These are phyloP conservation scores for Lentinula aciculospora DNA, from an alignment of 768 basidiomycete genomes.

Conservation along the genomic window DNA sequence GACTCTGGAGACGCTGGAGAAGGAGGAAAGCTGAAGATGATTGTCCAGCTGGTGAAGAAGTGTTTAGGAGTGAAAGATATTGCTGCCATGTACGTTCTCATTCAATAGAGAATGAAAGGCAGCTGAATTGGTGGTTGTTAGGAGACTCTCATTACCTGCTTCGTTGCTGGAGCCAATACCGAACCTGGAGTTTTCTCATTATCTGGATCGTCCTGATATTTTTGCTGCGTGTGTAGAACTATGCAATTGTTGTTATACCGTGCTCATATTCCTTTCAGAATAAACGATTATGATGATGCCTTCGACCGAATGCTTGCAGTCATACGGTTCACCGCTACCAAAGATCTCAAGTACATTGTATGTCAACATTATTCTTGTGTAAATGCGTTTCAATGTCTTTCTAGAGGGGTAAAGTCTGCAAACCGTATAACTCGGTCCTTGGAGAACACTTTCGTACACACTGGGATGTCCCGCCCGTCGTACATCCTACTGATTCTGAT, in stretches of 20 bases:
- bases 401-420: slow-evolving; percentile 88
- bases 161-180: slow-evolving; percentile 91
- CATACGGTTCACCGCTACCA: slow-evolving; percentile 82
- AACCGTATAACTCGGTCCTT: slow-evolving; percentile 85
- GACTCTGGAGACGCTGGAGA: slow-evolving; percentile 72
- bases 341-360: slow-evolving; percentile 91
- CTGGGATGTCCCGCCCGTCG: slow-evolving; percentile 72
- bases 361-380: slow-evolving; percentile 18
- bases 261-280: slow-evolving; percentile 38
- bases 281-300: slow-evolving; percentile 90
- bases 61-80: slow-evolving; percentile 93
- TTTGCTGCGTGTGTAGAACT: slow-evolving; percentile 73
- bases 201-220: slow-evolving; percentile 85
- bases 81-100: slow-evolving; percentile 71
- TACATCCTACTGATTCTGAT: slow-evolving; percentile 41
- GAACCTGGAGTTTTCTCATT: slow-evolving; percentile 96
- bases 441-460: slow-evolving; percentile 88
- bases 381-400: slow-evolving; percentile 1
- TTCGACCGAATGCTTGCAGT: slow-evolving; percentile 94
- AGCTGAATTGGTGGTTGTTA: slow-evolving; percentile 21
- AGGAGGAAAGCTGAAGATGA: slow-evolving; percentile 91
- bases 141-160: slow-evolving; percentile 89
- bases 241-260: background rate
- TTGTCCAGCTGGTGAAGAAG: slow-evolving; percentile 85
- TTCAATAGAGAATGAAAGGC: background rate